Base-by-base conservation (phyloP, 2,329 filamentous ascomycete genomes). In the Mollisia scopiformis region DNA sequence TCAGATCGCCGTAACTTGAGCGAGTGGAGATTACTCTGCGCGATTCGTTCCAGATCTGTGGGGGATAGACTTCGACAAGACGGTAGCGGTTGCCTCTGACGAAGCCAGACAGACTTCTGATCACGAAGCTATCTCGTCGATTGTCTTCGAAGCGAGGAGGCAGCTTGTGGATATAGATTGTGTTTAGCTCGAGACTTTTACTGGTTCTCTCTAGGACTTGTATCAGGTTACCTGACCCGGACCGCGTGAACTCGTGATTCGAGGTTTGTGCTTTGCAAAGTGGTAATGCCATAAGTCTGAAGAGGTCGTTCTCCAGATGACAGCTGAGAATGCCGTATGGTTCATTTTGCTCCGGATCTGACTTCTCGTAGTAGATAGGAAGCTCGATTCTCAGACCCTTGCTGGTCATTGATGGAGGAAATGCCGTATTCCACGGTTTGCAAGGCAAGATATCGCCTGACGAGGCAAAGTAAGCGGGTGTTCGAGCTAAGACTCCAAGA, bases 361-460 rank as follows among this genome's bases (percentile, higher is more conserved):
- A 25, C 10, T 6, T 8, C 2, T 27, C 21, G n/a, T 25, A 47
- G 23, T 47, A 47, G 3, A 55, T 2, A 19, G 35, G 35, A 28
- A 55, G 35, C 21, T 55, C 37, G 23, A 55, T 55, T 30, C 35
- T 25, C 6, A 55, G 35, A 10, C 23, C 52, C 21, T 43, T 55
- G 52, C 39, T 55, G 21, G 35, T 55, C 23, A 55, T 55, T 28
- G 52, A 55, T 8, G 37, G 39, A 41, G 52, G 23, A 21, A 41
- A 28, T 14, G 52, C 8, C 6, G 10, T 28, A 6, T n/a, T 19
- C 13, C 13, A 55, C 3, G 23, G n/a, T 16, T 30, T 28, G 52
- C 35, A 27, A 6, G 23, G 37, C 13, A 55, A 7, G n/a, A 43
- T 43, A n/a, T 55, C 13, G 10, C 52, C 52, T 10, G 52, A 27